Conservation (phyloP, 345 rosid genomes). For the Eucalyptus polyanthemos region DNA sequence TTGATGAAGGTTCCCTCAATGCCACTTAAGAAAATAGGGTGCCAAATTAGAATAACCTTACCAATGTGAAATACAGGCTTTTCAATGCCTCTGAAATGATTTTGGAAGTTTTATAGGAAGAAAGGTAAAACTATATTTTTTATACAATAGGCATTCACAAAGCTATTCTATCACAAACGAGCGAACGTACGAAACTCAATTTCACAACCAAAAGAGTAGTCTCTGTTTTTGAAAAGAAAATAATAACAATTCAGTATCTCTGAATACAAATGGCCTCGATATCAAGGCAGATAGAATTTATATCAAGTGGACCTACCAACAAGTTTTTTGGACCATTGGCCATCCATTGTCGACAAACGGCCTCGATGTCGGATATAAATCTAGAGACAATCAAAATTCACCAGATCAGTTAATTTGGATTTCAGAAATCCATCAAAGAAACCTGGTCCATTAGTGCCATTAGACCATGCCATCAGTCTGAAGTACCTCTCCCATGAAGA, state of each 20-base stretch:
- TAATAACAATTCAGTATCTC: neutral
- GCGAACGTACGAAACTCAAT: neutral
- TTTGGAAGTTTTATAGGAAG: neutral
- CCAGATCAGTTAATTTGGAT: neutral
- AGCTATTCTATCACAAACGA: neutral
- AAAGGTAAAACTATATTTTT: neutral
- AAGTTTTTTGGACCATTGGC: constrained; percentile 83
- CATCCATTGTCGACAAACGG: constrained; percentile 84
- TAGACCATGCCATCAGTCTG: neutral
- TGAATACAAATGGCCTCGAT: neutral
- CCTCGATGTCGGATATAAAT: constrained; percentile 94
- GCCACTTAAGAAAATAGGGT: neutral
- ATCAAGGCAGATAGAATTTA: neutral
- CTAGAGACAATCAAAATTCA: constrained; percentile 13
- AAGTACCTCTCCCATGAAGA: constrained; percentile 76
- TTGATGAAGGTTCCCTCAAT: neutral
- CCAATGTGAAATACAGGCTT: neutral
- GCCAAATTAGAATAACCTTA: neutral
- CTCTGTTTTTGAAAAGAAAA: neutral
- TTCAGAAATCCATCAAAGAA: neutral
- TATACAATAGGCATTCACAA: neutral
- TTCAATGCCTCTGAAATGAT: neutral
- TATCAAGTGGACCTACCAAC: constrained; percentile 31
- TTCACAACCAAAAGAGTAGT: neutral
- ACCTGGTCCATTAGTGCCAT: neutral